phyloP scores from a whole-genome alignment of 257 asterid genomes.

The Solanum neorickii region DNA sequence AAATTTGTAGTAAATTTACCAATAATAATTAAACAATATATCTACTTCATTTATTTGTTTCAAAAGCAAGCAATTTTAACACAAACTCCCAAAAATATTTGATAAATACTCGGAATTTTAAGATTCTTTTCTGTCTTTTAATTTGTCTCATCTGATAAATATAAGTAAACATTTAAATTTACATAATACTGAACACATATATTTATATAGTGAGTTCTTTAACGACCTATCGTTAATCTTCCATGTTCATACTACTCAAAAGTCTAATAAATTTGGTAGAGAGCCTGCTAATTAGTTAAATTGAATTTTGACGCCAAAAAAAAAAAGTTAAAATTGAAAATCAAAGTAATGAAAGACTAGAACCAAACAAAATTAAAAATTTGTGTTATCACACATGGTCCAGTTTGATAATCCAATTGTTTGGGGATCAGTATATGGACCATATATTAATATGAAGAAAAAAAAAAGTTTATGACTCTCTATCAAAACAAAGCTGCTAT shows the following conservation, averaged over 20 bases:
- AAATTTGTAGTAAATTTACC: background rate
- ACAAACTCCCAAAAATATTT: background rate
- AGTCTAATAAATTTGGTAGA: background rate
- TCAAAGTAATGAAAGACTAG: background rate
- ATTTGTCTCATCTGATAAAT: accelerated
- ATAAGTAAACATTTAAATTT: background rate
- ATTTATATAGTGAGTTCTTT: background rate
- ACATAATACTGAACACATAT: accelerated
- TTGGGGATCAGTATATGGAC: background rate
- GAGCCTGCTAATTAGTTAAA: background rate
- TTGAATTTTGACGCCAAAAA: background rate
- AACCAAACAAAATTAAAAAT: background rate
- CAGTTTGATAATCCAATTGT: background rate
- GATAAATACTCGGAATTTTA: background rate
- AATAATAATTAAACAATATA: background rate
- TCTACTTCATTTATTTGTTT: background rate
- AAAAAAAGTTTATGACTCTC: background rate
- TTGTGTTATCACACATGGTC: background rate
- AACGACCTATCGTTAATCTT: background rate
- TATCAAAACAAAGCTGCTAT: background rate
- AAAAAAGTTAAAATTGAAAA: background rate
- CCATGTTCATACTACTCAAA: background rate
- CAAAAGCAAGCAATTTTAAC: background rate
- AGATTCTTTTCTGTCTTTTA: background rate
- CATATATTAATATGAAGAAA: background rate